A percentile compares a stretch with the other conserved stretches of the same genome.
These are phyloP conservation scores for Paramecium biaurelia DNA, from an alignment of 73 alveolate genomes.

Conservation along the genomic window DNA sequence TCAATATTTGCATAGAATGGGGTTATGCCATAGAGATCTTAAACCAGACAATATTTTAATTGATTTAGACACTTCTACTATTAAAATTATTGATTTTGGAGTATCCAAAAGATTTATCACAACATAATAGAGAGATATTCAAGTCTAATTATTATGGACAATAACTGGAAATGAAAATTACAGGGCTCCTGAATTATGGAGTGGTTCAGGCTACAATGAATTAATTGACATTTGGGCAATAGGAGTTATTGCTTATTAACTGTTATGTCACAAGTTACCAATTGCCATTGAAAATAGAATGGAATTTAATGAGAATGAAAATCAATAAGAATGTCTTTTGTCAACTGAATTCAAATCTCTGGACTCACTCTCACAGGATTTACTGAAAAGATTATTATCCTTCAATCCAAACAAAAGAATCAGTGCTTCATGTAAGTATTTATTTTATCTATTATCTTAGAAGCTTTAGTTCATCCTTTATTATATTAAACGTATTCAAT, in stretches of 20 bases:
- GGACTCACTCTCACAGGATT: not conserved
- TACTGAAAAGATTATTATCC: not conserved
- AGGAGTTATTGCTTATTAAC: conserved; percentile 73
- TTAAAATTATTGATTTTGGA: conserved; percentile 66
- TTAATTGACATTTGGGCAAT: conserved; percentile 93
- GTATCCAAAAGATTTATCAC: conserved; percentile 38
- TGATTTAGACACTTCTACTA: not conserved
- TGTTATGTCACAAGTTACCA: conserved; percentile 63
- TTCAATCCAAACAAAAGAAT: not conserved
- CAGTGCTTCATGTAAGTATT: not conserved
- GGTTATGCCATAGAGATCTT: conserved; percentile 57
- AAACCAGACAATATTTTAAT: conserved; percentile 63
- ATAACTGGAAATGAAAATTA: conserved; percentile 86
- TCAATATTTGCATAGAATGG: conserved; percentile 45
- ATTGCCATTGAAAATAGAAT: conserved; percentile 16
- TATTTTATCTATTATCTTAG: not conserved
- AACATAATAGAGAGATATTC: not conserved
- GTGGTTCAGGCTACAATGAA: conserved; percentile 80
- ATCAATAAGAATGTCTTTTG: not conserved
- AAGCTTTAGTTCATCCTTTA: not conserved
- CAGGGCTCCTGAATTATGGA: conserved; percentile 90
- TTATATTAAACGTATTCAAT: not conserved
- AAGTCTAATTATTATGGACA: conserved; percentile 46
- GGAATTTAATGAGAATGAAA: not conserved
- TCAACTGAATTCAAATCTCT: not conserved